These are phyloP conservation scores for Tubosaeta brunneosetosa DNA, from an alignment of 768 basidiomycete genomes.

Conservation along the genomic window DNA sequence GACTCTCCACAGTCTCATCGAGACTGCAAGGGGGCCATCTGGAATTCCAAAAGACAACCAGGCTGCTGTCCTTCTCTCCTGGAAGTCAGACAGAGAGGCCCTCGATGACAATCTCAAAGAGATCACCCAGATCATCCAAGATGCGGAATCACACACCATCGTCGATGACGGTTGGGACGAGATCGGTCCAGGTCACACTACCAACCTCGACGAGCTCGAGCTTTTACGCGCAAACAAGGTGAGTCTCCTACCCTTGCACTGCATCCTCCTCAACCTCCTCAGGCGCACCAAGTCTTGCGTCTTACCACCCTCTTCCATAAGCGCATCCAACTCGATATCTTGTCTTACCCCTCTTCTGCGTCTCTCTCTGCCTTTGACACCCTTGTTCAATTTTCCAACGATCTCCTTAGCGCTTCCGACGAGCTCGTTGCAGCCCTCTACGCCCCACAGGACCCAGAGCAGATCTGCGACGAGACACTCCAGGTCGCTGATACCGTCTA, in stretches of 20 bases:
- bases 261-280: slow-evolving; percentile 3
- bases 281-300: slow-evolving; percentile 62
- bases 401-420: slow-evolving; percentile 53
- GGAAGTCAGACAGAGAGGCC: slow-evolving; percentile 49
- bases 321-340: slow-evolving; percentile 49
- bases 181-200: slow-evolving; percentile 43
- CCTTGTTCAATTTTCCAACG: slow-evolving; percentile 46
- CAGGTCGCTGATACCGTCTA: slow-evolving; percentile 36
- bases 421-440: slow-evolving; percentile 67
- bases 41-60: slow-evolving; percentile 55
- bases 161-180: slow-evolving; percentile 62
- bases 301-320: slow-evolving; percentile 60
- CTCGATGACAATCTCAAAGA: slow-evolving; percentile 61
- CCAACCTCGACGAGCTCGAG: slow-evolving; percentile 46
- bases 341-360: slow-evolving; percentile 31
- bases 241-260: slow-evolving; percentile 4
- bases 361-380: slow-evolving; percentile 40
- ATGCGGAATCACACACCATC: slow-evolving; percentile 25
- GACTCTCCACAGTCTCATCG: slow-evolving; percentile 58
- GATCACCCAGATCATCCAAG: slow-evolving; percentile 48
- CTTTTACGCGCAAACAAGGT: slow-evolving; percentile 60
- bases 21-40: slow-evolving; percentile 40
- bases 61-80: slow-evolving; percentile 50
- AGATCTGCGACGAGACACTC: slow-evolving; percentile 38
- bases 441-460: slow-evolving; percentile 49